phyloP scores from a whole-genome alignment of 2,329 filamentous ascomycete genomes.

The Fusarium falciforme region DNA sequence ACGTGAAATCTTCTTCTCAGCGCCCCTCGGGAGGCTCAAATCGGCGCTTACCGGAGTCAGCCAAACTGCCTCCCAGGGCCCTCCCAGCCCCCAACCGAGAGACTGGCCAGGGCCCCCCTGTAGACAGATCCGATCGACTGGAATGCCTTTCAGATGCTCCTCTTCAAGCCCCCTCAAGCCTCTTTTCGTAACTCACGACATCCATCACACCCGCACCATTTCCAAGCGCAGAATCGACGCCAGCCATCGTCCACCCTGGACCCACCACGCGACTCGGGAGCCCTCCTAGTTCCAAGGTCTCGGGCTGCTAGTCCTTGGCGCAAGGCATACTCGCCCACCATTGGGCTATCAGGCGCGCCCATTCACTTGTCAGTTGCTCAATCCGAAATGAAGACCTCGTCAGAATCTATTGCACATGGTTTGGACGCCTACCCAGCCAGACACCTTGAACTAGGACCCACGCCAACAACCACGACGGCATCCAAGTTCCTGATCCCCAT shows the following conservation, averaged over 20 bases:
- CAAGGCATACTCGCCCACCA: slow-evolving; percentile 44
- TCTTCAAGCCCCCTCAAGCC: slow-evolving; percentile 15
- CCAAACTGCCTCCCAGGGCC: slow-evolving; percentile 20
- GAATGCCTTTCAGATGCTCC: slow-evolving; percentile 30
- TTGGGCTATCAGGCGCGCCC: slow-evolving; percentile 43
- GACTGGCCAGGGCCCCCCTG: slow-evolving; percentile 29
- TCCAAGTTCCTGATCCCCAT: slow-evolving; percentile 35
- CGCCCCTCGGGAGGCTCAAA: slow-evolving; percentile 36
- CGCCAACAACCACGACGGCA: slow-evolving; percentile 18
- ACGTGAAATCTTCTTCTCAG: slow-evolving; percentile 10
- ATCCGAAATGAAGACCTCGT: slow-evolving; percentile 28
- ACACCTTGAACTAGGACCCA: slow-evolving; percentile 37
- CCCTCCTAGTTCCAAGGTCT: slow-evolving; percentile 18
- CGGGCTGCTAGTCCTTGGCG: slow-evolving; percentile 31
- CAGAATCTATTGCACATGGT: slow-evolving; percentile 45
- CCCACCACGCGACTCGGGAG: slow-evolving; percentile 26
- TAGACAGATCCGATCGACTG: slow-evolving; percentile 41
- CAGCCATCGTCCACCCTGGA: slow-evolving; percentile 31
- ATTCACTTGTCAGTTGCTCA: slow-evolving; percentile 31
- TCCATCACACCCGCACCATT: slow-evolving; percentile 16
- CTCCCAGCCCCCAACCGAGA: slow-evolving; percentile 15
- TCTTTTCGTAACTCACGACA: slow-evolving; percentile 8
- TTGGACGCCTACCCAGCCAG: slow-evolving; percentile 35
- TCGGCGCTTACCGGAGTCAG: slow-evolving; percentile 38
- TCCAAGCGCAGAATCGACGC: slow-evolving; percentile 29